Base-by-base conservation (phyloP, 2,329 filamentous ascomycete genomes). In the Chrysosphaeria jannelii region DNA sequence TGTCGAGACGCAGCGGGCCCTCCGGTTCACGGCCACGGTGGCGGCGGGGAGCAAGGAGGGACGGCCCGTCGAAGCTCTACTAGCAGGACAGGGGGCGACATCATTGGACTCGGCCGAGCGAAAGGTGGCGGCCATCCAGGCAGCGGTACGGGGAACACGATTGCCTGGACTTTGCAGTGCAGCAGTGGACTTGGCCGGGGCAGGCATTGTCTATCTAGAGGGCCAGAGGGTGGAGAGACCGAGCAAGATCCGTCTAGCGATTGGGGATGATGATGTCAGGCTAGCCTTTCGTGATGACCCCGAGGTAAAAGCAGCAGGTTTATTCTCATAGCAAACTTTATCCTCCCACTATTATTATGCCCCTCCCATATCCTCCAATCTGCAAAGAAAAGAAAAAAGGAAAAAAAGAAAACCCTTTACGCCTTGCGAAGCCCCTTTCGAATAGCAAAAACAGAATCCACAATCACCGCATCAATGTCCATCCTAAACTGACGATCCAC, bases 401-500 rank as follows among this genome's bases (percentile, higher is more conserved):
- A n/a, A n/a, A n/a, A n/a, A n/a, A n/a, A n/a, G n/a, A n/a, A n/a
- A n/a, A n/a, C n/a, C n/a, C n/a, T 18, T 18, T 36, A 32, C 10
- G 34, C 34, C 24, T 39, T 46, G 1, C 74, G 85, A 29, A 97
- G 54, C 1, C 76, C 81, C 44, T 90, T 78, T 22, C 81, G 65
- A 34, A 97, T 91, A 19, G 75, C 75, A 14, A 93, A 57, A 3
- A 97, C 81, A 30, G 64, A 85, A 40, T 97, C 85, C 9, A 93
- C 85, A 38, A 97, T 97, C 25, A 97, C 81, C 2, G 85, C 85
- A 39, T 97, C 85, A 30, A 97, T 91, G 22, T 85, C 81, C 44
- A 91, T 75, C 25, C 75, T 72, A 7, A 88, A 75, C 65, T 97
- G 85, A 31, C 69, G 50, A 66, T 79, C 67, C 17, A 90, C 79